phyloP scores from a whole-genome alignment of 257 asterid species.

The Solanum paucissectum region DNA sequence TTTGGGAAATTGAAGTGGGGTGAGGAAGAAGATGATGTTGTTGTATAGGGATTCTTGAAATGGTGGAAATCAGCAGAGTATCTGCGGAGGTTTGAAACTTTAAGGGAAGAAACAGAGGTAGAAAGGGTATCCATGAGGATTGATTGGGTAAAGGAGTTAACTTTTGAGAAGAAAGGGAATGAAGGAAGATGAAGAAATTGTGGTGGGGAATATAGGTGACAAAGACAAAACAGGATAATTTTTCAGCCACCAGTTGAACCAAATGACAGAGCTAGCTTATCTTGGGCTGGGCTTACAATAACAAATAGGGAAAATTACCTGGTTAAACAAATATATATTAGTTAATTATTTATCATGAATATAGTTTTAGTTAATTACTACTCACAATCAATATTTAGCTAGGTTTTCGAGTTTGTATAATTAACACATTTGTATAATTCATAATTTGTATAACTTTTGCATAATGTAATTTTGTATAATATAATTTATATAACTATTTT shows the following conservation, averaged over 20 bases:
- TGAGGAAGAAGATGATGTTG: neutral
- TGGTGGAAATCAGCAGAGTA: constrained; percentile 11
- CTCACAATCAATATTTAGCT: rapidly evolving
- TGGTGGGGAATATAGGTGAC: neutral
- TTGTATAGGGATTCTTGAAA: constrained; percentile 6
- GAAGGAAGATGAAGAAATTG: neutral
- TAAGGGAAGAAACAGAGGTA: constrained; percentile 24
- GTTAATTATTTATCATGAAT: rapidly evolving
- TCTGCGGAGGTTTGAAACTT: constrained; percentile 16
- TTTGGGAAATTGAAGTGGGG: neutral
- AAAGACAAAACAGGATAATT: neutral
- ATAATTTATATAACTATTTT: too few relatives aligned
- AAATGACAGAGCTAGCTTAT: neutral
- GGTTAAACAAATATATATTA: too few relatives aligned
- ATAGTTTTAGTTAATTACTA: too few relatives aligned
- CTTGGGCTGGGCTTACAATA: neutral
- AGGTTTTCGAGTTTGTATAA: too few relatives aligned
- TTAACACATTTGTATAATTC: rapidly evolving
- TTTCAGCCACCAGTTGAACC: neutral
- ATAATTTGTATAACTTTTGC: too few relatives aligned
- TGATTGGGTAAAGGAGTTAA: neutral
- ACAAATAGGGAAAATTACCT: too few relatives aligned
- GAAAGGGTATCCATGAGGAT: constrained; percentile 32
- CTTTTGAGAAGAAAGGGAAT: neutral
- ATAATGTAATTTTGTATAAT: too few relatives aligned